Evolutionary conservation across 108 stramenopile genomes (phyloP).

Genomic region (Seminavis robusta): DNA sequence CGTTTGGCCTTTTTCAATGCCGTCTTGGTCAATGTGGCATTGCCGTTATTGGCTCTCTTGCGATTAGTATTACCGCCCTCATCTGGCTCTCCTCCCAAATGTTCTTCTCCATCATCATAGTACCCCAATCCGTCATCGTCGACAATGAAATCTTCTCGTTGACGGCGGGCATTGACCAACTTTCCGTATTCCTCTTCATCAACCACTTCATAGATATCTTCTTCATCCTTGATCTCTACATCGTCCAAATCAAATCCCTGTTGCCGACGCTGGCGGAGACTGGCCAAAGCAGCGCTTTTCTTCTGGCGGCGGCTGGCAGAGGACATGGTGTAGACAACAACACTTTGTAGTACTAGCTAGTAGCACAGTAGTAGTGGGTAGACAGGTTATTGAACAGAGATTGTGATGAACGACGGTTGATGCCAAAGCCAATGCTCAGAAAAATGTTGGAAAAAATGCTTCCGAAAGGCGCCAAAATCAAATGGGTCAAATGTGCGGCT

Average conservation of each 20-base stretch:
- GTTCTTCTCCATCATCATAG: conserved; percentile 97
- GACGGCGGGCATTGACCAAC: conserved; percentile 78
- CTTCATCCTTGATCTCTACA: conserved; percentile 43
- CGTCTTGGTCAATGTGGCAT: conserved; percentile 53
- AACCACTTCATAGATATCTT: conserved; percentile 87
- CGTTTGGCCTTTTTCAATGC: conserved; percentile 70
- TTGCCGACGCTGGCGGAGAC: not conserved
- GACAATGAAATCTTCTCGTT: conserved; percentile 97
- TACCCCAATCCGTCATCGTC: conserved; percentile 99
- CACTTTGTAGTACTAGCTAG: too few species aligned
- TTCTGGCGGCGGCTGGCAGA: too few species aligned
- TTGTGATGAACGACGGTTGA: too few species aligned
- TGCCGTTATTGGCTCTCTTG: conserved; percentile 5
- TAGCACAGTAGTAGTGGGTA: too few species aligned
- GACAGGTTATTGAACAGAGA: too few species aligned
- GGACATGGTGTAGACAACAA: too few species aligned
- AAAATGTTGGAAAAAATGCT: too few species aligned
- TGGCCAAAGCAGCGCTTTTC: conserved; percentile 1
- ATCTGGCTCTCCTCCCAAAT: conserved; percentile 56
- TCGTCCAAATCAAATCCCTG: conserved; percentile 21
- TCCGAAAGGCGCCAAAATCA: too few species aligned
- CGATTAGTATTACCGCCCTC: conserved; percentile 22
- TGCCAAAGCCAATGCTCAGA: too few species aligned
- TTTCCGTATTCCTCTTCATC: conserved; percentile 85
- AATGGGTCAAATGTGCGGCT: too few species aligned